phyloP scores from a whole-genome alignment of 163 green algal genomes.

The Chlorella variabilis region DNA sequence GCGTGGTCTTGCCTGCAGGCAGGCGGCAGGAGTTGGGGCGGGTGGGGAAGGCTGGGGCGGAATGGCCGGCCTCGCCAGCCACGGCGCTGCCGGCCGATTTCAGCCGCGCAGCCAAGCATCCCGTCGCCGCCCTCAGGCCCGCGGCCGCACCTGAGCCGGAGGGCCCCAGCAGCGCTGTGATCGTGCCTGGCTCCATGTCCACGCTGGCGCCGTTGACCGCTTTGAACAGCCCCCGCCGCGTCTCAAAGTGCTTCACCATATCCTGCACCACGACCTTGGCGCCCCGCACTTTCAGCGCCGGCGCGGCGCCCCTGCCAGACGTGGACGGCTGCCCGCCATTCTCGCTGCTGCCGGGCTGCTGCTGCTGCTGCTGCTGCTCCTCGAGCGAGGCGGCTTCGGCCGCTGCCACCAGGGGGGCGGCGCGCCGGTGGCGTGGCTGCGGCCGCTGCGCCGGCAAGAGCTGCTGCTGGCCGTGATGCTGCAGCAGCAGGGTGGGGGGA shows the following conservation, averaged over 20 bases:
- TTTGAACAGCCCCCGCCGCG: conserved; percentile 65
- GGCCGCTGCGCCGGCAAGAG: neutral
- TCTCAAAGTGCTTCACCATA: conserved; percentile 80
- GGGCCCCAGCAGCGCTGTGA: conserved; percentile 82
- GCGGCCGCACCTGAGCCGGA: conserved; percentile 72
- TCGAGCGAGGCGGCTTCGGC: neutral
- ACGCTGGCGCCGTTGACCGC: conserved; percentile 75
- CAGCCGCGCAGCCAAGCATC: too few relatives aligned
- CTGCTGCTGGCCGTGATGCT: conserved; percentile 5
- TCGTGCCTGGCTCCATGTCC: conserved; percentile 66
- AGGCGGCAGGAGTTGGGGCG: neutral
- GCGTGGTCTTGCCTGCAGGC: conserved; percentile 79
- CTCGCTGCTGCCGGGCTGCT: neutral
- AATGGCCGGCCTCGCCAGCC: too few relatives aligned
- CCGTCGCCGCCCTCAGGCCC: too few relatives aligned
- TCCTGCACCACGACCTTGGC: conserved; percentile 49
- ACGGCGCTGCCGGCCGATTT: too few relatives aligned
- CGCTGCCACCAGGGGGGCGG: neutral
- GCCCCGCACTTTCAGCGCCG: neutral
- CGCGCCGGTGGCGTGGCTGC: neutral
- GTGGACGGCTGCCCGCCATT: neutral
- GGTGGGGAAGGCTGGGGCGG: too few relatives aligned
- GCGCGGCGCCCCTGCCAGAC: neutral
- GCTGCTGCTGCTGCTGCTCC: conserved; percentile 4
- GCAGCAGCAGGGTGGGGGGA: neutral